These are phyloP conservation scores for Lablab purpureus DNA, from an alignment of 306 rosid genomes.

Conservation along the genomic window DNA sequence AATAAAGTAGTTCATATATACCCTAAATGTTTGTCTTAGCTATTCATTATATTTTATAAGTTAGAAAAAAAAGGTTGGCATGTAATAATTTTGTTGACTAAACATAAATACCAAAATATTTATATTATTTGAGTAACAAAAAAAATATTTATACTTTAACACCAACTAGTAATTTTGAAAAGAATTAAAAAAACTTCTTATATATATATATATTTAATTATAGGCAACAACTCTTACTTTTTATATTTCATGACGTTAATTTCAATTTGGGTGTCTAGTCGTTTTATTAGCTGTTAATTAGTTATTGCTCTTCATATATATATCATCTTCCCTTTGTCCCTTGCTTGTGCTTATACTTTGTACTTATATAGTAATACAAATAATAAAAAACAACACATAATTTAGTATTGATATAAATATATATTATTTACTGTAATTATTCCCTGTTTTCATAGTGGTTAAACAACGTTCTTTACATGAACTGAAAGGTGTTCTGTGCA, in stretches of 20 bases:
- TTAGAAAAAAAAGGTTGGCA: background rate
- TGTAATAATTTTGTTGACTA: background rate
- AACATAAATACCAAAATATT: background rate
- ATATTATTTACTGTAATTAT: background rate
- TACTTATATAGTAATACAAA: background rate
- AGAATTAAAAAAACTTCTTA: background rate
- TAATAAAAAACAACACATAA: background rate
- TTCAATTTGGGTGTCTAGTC: background rate
- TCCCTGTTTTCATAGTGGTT: background rate
- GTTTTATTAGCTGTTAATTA: background rate
- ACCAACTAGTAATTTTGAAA: background rate
- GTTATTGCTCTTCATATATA: background rate
- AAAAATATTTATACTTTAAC: background rate
- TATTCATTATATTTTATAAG: background rate
- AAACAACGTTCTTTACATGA: constrained; percentile 39
- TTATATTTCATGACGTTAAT: constrained; percentile 7
- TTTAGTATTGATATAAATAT: background rate
- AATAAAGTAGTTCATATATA: too few relatives aligned
- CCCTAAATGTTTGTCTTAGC: too few relatives aligned
- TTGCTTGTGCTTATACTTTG: background rate
- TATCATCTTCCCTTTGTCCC: background rate
- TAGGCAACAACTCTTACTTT: background rate
- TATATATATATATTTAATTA: background rate
- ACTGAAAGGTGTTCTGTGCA: background rate
- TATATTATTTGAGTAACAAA: background rate